These are phyloP conservation scores for Gnetum montanum DNA, from an alignment of 75 land plant genomes.

Conservation along the genomic window DNA sequence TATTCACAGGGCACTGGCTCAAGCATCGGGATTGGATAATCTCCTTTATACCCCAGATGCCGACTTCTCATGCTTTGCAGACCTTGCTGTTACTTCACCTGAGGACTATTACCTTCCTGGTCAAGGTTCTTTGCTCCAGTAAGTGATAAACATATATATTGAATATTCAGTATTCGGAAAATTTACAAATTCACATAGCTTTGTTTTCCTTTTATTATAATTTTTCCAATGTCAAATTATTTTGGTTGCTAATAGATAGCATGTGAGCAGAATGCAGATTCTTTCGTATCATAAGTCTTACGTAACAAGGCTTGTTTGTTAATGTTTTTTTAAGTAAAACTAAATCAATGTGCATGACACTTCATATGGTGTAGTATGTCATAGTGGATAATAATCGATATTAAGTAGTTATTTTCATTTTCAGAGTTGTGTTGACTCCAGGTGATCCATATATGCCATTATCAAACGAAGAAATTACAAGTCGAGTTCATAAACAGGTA, in stretches of 20 bases:
- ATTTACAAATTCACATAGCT: not conserved
- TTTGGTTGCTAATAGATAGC: too few relatives aligned
- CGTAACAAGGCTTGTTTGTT: too few relatives aligned
- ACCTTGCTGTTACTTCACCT: constrained; percentile 95
- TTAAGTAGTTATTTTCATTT: constrained; percentile 1
- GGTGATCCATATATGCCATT: constrained; percentile 98
- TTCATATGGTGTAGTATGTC: too few relatives aligned
- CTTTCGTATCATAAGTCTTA: too few relatives aligned
- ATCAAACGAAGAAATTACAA: constrained; percentile 78
- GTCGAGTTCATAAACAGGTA: constrained; percentile 80
- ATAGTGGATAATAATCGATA: too few relatives aligned
- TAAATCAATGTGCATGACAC: too few relatives aligned
- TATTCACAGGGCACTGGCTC: constrained; percentile 48
- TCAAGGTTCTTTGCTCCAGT: constrained; percentile 95
- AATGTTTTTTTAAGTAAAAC: too few relatives aligned
- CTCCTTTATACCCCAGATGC: constrained; percentile 97
- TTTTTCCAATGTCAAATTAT: too few relatives aligned
- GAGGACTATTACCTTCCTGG: constrained; percentile 88
- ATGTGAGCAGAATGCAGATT: too few relatives aligned
- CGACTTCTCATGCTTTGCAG: constrained; percentile 97
- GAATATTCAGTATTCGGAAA: not conserved
- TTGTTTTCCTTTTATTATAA: too few relatives aligned
- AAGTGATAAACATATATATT: too few relatives aligned
- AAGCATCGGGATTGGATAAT: constrained; percentile 87
- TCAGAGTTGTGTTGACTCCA: constrained; percentile 91